These are phyloP conservation scores for Coemansia sp. DNA, from an alignment of 192 early-diverging fungal species.

Conservation along the genomic window DNA sequence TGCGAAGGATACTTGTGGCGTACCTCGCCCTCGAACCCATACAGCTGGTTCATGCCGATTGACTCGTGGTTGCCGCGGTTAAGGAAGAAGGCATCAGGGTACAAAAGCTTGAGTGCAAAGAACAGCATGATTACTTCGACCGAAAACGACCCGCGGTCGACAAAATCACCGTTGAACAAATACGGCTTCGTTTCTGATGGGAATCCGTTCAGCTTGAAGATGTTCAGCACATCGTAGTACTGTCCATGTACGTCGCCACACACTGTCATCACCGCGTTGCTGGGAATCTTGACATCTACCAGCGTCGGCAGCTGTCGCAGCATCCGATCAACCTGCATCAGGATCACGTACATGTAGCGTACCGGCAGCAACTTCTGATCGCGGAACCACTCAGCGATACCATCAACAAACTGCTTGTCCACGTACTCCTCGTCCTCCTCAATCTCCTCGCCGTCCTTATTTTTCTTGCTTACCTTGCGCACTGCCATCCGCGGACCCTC, in stretches of 20 bases:
- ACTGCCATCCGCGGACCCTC: conserved; percentile 75
- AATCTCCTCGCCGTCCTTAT: conserved; percentile 19
- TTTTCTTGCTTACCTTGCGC: conserved; percentile 17
- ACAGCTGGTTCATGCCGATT: conserved; percentile 98
- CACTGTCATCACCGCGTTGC: conserved; percentile 73
- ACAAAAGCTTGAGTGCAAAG: conserved; percentile 86
- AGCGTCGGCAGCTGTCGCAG: conserved; percentile 79
- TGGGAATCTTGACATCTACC: conserved; percentile 81
- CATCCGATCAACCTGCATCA: conserved; percentile 71
- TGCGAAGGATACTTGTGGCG: conserved; percentile 79
- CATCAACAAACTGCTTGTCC: conserved; percentile 75
- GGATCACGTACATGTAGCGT: conserved; percentile 84
- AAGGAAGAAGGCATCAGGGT: conserved; percentile 81
- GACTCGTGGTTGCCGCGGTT: conserved; percentile 98
- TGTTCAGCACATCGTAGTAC: conserved; percentile 96
- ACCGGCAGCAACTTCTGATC: conserved; percentile 88
- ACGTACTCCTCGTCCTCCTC: conserved; percentile 68
- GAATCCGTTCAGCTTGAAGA: conserved; percentile 90
- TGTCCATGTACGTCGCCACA: conserved; percentile 99
- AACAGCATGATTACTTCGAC: conserved; percentile 94
- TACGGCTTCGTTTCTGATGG: conserved; percentile 83
- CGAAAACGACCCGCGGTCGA: conserved; percentile 97
- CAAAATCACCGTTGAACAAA: conserved; percentile 98
- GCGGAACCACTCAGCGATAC: conserved; percentile 75
- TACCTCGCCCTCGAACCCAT: conserved; percentile 98